Conservation (phyloP, 2,329 filamentous ascomycete species). For the Beauveria sp. region DNA sequence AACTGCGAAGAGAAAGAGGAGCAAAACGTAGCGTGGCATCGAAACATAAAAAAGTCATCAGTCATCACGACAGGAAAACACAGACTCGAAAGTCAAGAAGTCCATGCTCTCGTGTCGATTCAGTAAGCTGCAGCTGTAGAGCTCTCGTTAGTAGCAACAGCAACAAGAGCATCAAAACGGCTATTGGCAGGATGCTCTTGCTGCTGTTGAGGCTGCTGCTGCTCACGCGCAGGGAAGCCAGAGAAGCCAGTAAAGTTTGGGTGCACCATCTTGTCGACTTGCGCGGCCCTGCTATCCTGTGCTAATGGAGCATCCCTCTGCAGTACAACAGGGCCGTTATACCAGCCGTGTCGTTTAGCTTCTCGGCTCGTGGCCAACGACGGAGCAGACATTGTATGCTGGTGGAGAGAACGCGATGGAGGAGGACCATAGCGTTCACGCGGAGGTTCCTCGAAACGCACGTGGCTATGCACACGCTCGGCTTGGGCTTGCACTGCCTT, state of each 20-base stretch:
- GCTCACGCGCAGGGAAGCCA: conserved; percentile 38
- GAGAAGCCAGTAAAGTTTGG: conserved; percentile 47
- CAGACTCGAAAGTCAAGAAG: neutral
- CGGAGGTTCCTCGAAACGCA: conserved; percentile 45
- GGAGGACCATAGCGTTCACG: conserved; percentile 24
- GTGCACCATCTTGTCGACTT: conserved; percentile 50
- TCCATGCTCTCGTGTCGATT: neutral
- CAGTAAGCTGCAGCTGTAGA: conserved; percentile 35
- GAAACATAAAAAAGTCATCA: neutral
- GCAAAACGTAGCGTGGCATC: neutral
- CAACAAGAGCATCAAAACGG: conserved; percentile 35
- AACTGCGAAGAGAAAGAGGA: neutral
- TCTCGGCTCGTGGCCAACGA: conserved; percentile 49
- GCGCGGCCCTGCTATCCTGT: conserved; percentile 30
- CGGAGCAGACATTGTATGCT: conserved; percentile 55
- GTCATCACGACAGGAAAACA: neutral
- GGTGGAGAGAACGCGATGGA: conserved; percentile 33
- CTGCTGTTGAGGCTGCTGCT: conserved; percentile 17
- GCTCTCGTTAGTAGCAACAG: conserved; percentile 37
- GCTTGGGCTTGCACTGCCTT: conserved; percentile 48
- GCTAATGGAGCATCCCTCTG: conserved; percentile 28
- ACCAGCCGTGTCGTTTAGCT: conserved; percentile 64
- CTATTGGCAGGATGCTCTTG: conserved; percentile 10
- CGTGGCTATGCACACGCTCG: conserved; percentile 41
- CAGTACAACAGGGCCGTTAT: conserved; percentile 45